A percentile compares a stretch with the other conserved stretches of the same genome.
These are phyloP conservation scores for Benincasa hispida DNA, from an alignment of 306 rosid species.

Conservation along the genomic window DNA sequence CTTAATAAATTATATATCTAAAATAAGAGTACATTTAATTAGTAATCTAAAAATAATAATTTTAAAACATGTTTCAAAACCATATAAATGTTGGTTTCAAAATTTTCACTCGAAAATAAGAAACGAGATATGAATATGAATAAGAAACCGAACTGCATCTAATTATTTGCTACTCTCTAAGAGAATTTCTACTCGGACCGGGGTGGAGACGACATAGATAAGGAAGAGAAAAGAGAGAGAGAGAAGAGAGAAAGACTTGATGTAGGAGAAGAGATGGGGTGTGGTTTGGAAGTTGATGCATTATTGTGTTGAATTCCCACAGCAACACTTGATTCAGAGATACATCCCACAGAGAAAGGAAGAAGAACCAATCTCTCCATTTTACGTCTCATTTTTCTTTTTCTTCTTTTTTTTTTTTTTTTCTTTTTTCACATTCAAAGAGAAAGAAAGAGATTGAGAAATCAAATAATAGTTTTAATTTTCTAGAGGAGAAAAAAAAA, in stretches of 20 bases:
- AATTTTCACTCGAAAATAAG: no score
- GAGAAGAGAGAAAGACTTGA: slow-evolving; percentile 27
- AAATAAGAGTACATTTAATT: not conserved
- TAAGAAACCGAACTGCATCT: no score
- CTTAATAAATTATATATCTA: no score
- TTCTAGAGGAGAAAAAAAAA: not conserved
- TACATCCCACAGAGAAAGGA: slow-evolving; percentile 81
- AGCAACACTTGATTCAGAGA: slow-evolving; percentile 82
- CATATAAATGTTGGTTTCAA: no score
- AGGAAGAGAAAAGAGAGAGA: slow-evolving; percentile 1
- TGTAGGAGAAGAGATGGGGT: slow-evolving; percentile 24
- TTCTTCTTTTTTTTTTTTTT: no score
- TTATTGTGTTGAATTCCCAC: slow-evolving; percentile 48
- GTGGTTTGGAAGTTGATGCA: slow-evolving; percentile 38
- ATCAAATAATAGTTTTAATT: no score
- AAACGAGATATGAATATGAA: no score
- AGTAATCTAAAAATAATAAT: not conserved
- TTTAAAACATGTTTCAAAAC: no score
- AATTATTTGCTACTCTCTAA: not conserved
- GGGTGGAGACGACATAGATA: not conserved
- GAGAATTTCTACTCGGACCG: not conserved
- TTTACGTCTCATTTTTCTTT: slow-evolving; percentile 33
- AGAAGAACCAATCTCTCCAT: slow-evolving; percentile 90
- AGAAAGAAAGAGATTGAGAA: no score
- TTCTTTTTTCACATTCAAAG: no score